Evolutionary conservation across 1,284 basidiomycete species (phyloP).

Genomic region (Irpex sp.): DNA sequence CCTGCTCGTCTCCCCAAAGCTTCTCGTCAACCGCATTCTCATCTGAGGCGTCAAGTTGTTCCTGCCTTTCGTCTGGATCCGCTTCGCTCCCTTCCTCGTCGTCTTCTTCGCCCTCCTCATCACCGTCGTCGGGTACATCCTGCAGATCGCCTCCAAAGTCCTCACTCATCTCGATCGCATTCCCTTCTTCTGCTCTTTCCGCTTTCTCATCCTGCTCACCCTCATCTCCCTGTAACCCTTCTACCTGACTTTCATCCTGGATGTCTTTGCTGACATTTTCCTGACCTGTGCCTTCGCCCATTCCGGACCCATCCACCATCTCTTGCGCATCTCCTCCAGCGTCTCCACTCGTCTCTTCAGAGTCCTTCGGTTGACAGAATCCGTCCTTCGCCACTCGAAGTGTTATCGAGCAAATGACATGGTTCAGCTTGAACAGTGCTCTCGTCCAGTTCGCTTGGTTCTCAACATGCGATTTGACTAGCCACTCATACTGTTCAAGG

Average conservation of each 20-base stretch:
- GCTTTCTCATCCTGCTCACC: slow-evolving; percentile 48
- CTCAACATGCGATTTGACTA: slow-evolving; percentile 53
- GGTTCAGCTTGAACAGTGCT: slow-evolving; percentile 81
- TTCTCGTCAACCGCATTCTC: slow-evolving; percentile 92
- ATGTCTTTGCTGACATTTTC: slow-evolving; percentile 93
- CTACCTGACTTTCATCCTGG: slow-evolving; percentile 93
- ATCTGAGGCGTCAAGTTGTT: slow-evolving; percentile 84
- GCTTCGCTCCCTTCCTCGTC: slow-evolving; percentile 56
- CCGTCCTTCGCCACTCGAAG: slow-evolving; percentile 80
- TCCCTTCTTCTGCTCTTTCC: slow-evolving; percentile 57
- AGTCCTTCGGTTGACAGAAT: slow-evolving; percentile 87
- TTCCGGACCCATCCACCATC: slow-evolving; percentile 70
- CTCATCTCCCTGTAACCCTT: slow-evolving; percentile 84
- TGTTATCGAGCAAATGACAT: slow-evolving; percentile 74
- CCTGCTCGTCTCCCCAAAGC: slow-evolving; percentile 86
- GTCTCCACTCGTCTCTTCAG: slow-evolving; percentile 39
- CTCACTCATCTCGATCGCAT: slow-evolving; percentile 73
- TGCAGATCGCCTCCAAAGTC: slow-evolving; percentile 83
- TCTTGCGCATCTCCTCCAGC: slow-evolving; percentile 49
- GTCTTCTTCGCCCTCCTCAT: slow-evolving; percentile 50
- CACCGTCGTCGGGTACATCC: slow-evolving; percentile 56
- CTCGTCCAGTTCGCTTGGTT: slow-evolving; percentile 67
- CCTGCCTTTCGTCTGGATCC: slow-evolving; percentile 79
- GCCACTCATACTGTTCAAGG: slow-evolving; percentile 51
- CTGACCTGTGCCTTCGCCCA: slow-evolving; percentile 82